Conservation (phyloP, 2,329 filamentous ascomycete genomes). For the Pseudofabraea citricarpa region DNA sequence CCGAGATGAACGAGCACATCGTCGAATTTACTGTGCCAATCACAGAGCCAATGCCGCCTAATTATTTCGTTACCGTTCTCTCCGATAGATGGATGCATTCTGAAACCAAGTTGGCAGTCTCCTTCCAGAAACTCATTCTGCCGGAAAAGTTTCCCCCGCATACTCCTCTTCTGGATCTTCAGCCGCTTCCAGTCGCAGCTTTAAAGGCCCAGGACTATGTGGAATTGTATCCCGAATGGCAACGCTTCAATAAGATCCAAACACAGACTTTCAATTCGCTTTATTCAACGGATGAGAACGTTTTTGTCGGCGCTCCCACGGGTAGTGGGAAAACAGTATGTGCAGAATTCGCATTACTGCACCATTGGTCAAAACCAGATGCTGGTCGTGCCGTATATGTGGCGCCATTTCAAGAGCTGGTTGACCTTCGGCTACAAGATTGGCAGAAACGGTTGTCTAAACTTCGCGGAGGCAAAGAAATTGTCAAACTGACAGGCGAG, state of each 20-base stretch:
- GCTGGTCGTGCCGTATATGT: conserved; percentile 85
- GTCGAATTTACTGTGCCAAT: conserved; percentile 97
- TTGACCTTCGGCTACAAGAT: conserved; percentile 75
- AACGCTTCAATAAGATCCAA: conserved; percentile 94
- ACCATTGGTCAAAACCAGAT: conserved; percentile 73
- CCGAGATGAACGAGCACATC: conserved; percentile 87
- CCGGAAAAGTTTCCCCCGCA: conserved; percentile 95
- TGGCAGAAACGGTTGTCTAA: conserved; percentile 75
- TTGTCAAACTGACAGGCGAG: conserved; percentile 92
- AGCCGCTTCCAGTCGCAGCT: conserved; percentile 83
- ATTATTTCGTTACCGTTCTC: conserved; percentile 94
- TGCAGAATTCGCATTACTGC: conserved; percentile 86
- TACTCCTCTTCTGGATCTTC: conserved; percentile 86
- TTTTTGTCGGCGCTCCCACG: conserved; percentile 87
- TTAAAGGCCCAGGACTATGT: conserved; percentile 82
- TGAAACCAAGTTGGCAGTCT: conserved; percentile 87
- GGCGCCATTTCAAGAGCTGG: conserved; percentile 88
- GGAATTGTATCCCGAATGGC: conserved; percentile 76
- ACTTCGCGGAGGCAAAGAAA: conserved; percentile 77
- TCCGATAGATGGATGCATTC: conserved; percentile 99
- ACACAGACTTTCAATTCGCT: conserved; percentile 95
- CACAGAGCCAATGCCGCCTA: conserved; percentile 94
- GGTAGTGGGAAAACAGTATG: conserved; percentile 97
- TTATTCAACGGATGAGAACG: conserved; percentile 86
- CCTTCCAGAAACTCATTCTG: conserved; percentile 90